These are phyloP conservation scores for Metarhizium humberi DNA, from an alignment of 2,329 filamentous ascomycete species.

Conservation along the genomic window DNA sequence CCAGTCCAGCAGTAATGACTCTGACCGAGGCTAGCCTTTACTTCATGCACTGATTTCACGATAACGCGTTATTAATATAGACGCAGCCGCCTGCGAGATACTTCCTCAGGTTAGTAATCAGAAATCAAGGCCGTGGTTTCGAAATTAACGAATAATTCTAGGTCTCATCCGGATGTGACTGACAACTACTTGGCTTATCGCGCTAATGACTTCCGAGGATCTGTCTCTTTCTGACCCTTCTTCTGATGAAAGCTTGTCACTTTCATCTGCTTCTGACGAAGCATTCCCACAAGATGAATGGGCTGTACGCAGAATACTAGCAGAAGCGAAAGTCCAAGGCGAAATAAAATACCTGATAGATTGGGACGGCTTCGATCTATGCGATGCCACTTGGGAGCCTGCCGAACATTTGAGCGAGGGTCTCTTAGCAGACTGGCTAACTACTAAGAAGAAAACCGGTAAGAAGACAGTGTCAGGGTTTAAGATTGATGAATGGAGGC, in stretches of 20 bases:
- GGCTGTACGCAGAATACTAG: conserved; percentile 41
- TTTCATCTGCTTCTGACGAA: conserved; percentile 24
- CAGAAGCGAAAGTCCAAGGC: conserved; percentile 26
- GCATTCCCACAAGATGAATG: conserved; percentile 33
- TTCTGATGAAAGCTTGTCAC: conserved; percentile 18
- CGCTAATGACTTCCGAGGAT: neutral
- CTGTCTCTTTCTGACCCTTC: neutral
- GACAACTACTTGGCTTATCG: neutral
- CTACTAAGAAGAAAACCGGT: conserved; percentile 26
- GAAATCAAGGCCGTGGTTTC: neutral
- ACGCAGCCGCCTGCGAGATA: neutral
- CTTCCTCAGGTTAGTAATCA: neutral
- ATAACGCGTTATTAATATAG: neutral
- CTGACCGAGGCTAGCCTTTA: no score
- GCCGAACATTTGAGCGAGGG: conserved; percentile 28
- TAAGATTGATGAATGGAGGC: conserved; percentile 27
- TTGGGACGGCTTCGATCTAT: conserved; percentile 26
- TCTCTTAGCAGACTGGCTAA: conserved; percentile 33
- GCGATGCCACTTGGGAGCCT: conserved; percentile 42
- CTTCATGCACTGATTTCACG: no score
- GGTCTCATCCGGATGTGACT: neutral
- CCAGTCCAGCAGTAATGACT: no score
- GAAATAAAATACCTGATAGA: conserved; percentile 23
- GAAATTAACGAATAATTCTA: neutral
- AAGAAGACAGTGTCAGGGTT: conserved; percentile 25